Evolutionary conservation across 345 rosid genomes (phyloP), one percentile per base, ranked within the genome.

Genomic region (Populus tremula): DNA sequence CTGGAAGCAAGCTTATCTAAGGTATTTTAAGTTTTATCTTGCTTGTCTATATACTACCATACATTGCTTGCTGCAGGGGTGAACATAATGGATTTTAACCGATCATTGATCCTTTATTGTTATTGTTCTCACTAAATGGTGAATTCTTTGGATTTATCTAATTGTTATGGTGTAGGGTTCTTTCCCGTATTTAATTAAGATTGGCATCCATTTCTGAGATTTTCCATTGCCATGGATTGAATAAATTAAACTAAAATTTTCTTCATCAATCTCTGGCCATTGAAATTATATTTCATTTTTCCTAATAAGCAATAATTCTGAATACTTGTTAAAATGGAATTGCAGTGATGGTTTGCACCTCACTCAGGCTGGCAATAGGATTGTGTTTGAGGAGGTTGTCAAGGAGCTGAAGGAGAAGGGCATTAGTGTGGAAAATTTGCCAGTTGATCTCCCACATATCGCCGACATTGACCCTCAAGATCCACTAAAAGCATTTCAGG

Each of bases 301-400:
- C 62, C 21, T 11, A 56, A 8, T 21, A 17, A 10, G 45, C 45
- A 21, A 56, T 4, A 59, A 59, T 31, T 31, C 6, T 6, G 0
- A 43, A 76, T 16, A 31, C 29, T 36, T 77, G 14, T 20, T 64
- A 43, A 43, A 11, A 2, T 20, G 47, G 47, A 53, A 67, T 43
- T 85, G 86, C 87, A 94, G 97, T 2, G 98, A 94, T 77, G 97
- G 97, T 14, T 84, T 94, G 83, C 98, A 94, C 82, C 85, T 94
- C 38, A 81, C 86, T 31, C 76, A 36, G 76, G 67, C 50, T 0
- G 97, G 98, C 10, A 93, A 90, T 82, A 89, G 78, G 85, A 23
- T 93, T 13, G 92, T 91, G 70, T 94, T 87, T 35, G 89, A 93
- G 83, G 97, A 93, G 82, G 90, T 93, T 75, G 79, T 90, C 31